phyloP scores from a whole-genome alignment of 371 early-diverging fungal genomes.

The Mortierella sp. region DNA sequence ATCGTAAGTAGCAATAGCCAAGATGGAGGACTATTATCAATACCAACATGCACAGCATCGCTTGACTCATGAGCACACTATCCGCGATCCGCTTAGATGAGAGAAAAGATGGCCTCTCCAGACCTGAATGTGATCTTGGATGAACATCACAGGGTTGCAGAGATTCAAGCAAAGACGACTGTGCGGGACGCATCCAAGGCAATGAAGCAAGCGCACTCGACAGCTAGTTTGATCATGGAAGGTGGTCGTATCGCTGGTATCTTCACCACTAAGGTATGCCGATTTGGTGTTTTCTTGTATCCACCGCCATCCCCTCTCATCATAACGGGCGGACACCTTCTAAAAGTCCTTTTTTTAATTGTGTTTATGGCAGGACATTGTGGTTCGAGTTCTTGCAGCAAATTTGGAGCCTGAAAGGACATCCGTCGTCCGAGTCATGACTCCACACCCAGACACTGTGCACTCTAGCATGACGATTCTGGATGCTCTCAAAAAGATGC shows the following conservation, averaged over 20 bases:
- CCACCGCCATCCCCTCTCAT: no score
- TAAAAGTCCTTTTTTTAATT: no score
- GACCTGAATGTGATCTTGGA: slow-evolving; percentile 81
- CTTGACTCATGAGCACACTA: no score
- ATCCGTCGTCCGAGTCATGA: slow-evolving; percentile 93
- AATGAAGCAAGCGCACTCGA: slow-evolving; percentile 85
- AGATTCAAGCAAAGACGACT: slow-evolving; percentile 79
- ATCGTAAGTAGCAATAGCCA: slow-evolving; percentile 16
- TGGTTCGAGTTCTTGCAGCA: slow-evolving; percentile 93
- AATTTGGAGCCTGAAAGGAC: slow-evolving; percentile 85
- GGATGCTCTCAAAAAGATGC: slow-evolving; percentile 90
- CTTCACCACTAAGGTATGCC: slow-evolving; percentile 76
- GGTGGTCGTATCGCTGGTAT: slow-evolving; percentile 84
- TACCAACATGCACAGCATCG: no score
- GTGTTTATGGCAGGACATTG: slow-evolving; percentile 71
- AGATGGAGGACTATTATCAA: background rate
- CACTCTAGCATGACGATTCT: slow-evolving; percentile 78
- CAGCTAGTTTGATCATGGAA: slow-evolving; percentile 85
- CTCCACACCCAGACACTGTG: slow-evolving; percentile 92
- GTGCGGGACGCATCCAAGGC: slow-evolving; percentile 86
- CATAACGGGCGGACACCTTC: no score
- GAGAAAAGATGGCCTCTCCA: slow-evolving; percentile 85
- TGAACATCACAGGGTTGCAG: slow-evolving; percentile 60
- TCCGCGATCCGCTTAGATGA: slow-evolving; percentile 43
- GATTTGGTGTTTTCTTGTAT: no score